Evolutionary conservation across 1,139 yeast species (phyloP), one percentile per base, ranked within the genome.

Genomic region (Magnusiomyces suaveolens): DNA sequence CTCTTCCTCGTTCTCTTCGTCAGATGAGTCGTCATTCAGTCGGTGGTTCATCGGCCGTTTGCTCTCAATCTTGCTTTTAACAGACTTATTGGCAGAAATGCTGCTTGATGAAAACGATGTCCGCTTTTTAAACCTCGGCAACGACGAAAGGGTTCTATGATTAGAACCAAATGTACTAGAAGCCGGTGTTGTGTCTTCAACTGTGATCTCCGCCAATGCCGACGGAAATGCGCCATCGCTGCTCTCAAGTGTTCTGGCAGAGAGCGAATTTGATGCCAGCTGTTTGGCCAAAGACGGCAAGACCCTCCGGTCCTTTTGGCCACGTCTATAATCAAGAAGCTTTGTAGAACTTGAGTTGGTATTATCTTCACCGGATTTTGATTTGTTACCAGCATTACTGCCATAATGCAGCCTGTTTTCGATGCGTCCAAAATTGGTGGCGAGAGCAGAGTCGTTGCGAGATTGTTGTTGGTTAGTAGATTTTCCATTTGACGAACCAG

Each of bases 11-110:
- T 32, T 26, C 21, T 74, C 79, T 16, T 77, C 78, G 2, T 78
- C 83, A 44, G 78, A 52, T 43, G 73, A 69, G 54, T 75, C 79
- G 58, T 72, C 79, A 62, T 86, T 84, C 59, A 86, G 76, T 1
- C 83, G 80, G 69, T 86, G 92, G 54, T 83, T 84, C 82, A 85
- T 77, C 0, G 94, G 95, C 68, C 62, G 46, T 60, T 60, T 32
- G 60, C 57, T 48, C 59, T 52, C 64, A 67, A 36, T 36, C 18
- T 10, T 36, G 3, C 4, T 36, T 14, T 36, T 36, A 18, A n/a
- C 41, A 36, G 41, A 6, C 10, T 36, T 36, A 3, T n/a, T 36
- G 18, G 41, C 16, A 6, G 18, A n/a, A 6, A 18, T 3, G 16
- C 16, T 36, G 3, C 18, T 36, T 3, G 18, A 36, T n/a, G 41